These are phyloP conservation scores for Plasmodium malariae DNA, from an alignment of 169 alveolate genomes.

Conservation along the genomic window DNA sequence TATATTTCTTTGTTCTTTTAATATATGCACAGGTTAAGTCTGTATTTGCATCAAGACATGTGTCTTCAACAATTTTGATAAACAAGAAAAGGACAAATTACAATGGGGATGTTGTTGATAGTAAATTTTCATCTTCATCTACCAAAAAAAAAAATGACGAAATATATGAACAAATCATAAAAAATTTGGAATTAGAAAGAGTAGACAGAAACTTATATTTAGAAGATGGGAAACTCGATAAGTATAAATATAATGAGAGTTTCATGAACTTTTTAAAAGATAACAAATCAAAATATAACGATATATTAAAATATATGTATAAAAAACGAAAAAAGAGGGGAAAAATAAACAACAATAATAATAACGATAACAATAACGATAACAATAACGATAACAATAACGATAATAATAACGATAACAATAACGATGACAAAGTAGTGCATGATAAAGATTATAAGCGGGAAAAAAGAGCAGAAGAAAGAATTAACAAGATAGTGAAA, in stretches of 20 bases:
- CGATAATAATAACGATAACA: not conserved
- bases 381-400: not conserved
- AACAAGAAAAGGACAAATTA: not conserved
- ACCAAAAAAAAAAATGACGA: not conserved
- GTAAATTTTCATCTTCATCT: not conserved
- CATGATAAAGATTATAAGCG: too few species aligned
- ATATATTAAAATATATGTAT: slow-evolving; percentile 56
- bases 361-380: not conserved
- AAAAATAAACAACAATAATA: not conserved
- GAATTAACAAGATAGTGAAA: not conserved
- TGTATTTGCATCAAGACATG: not conserved
- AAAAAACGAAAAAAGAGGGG: slow-evolving; percentile 15
- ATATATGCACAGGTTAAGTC: slow-evolving; percentile 15
- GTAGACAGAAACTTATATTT: slow-evolving; percentile 28
- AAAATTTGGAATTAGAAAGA: slow-evolving; percentile 21
- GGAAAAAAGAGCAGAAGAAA: not conserved
- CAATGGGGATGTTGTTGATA: not conserved
- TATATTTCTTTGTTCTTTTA: slow-evolving; percentile 45
- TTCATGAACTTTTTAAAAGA: slow-evolving; percentile 51
- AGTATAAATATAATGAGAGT: slow-evolving; percentile 52
- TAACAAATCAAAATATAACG: slow-evolving; percentile 60
- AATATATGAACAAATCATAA: slow-evolving; percentile 27
- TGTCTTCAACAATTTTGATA: not conserved
- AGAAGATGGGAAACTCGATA: slow-evolving; percentile 43
- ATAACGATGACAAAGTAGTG: not conserved